Evolutionary conservation across 768 basidiomycete species (phyloP).

Genomic region (Exsudoporus frostii): DNA sequence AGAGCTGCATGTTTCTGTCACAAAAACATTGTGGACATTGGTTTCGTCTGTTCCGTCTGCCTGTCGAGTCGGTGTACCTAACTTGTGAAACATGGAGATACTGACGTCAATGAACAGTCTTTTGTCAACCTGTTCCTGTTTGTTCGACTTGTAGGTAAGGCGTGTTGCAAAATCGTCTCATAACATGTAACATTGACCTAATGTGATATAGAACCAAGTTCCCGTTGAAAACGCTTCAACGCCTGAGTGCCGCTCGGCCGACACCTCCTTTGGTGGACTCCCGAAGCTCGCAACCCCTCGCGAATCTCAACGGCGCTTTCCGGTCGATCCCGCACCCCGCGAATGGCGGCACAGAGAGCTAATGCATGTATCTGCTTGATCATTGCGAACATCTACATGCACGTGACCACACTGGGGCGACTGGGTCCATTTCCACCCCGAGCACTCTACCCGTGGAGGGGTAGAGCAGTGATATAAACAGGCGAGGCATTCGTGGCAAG

Average conservation of each 20-base stretch:
- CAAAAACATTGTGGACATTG: constrained; percentile 93
- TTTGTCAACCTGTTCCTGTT: constrained; percentile 90
- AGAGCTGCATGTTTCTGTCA: constrained; percentile 99
- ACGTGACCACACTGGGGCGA: background rate
- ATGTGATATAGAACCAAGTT: constrained; percentile 74
- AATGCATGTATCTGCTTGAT: background rate
- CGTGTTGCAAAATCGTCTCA: constrained; percentile 1
- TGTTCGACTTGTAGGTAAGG: constrained; percentile 91
- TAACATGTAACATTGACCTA: background rate
- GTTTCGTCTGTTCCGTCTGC: constrained; percentile 98
- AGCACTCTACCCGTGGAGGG: constrained; percentile 26
- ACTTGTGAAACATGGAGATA: background rate
- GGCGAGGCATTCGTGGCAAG: constrained; percentile 31
- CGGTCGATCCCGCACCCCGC: constrained; percentile 16
- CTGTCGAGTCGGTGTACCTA: constrained; percentile 71
- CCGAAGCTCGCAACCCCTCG: constrained; percentile 33
- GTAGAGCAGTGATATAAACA: constrained; percentile 57
- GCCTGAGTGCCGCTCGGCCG: constrained; percentile 63
- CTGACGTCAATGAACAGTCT: constrained; percentile 52
- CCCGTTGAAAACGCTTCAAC: constrained; percentile 87
- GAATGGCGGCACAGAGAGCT: constrained; percentile 21
- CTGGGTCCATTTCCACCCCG: background rate
- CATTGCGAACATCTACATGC: background rate
- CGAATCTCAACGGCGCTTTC: constrained; percentile 31
- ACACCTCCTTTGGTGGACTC: constrained; percentile 29